Evolutionary conservation across 1,139 yeast species (phyloP).

Genomic region (Pneumocystis murina): DNA sequence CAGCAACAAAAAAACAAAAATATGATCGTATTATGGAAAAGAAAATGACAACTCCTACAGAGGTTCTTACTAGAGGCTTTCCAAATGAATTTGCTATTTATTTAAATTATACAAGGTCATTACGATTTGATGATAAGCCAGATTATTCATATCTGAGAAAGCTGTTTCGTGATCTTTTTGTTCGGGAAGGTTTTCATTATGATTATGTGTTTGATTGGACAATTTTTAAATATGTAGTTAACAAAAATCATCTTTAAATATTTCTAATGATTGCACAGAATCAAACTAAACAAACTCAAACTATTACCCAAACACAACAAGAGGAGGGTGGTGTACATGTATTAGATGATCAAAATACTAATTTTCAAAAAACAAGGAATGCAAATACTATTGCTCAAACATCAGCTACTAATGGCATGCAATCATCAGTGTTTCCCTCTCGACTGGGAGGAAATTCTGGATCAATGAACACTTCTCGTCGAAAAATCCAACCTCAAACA

Average conservation of each 20-base stretch:
- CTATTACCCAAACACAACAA: background rate
- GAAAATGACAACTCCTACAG: conserved; percentile 85
- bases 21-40: conserved; percentile 94
- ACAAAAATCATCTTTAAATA: background rate
- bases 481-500: background rate
- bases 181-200: conserved; percentile 77
- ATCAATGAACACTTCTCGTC: background rate
- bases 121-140: conserved; percentile 91
- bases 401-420: background rate
- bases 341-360: background rate
- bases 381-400: background rate
- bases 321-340: background rate
- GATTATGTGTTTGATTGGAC: conserved; percentile 98
- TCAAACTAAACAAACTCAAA: background rate
- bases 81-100: conserved; percentile 84
- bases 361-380: background rate
- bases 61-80: conserved; percentile 75
- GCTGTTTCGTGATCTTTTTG: conserved; percentile 75
- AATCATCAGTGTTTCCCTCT: background rate
- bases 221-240: conserved; percentile 59
- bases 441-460: background rate
- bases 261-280: background rate
- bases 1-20: conserved; percentile 94
- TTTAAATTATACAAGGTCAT: conserved; percentile 73
- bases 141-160: conserved; percentile 83